Evolutionary conservation across 495 filamentous ascomycete genomes (phyloP), one percentile per base, ranked within the genome.

Genomic region (Hypomontagnella submonticulosa): DNA sequence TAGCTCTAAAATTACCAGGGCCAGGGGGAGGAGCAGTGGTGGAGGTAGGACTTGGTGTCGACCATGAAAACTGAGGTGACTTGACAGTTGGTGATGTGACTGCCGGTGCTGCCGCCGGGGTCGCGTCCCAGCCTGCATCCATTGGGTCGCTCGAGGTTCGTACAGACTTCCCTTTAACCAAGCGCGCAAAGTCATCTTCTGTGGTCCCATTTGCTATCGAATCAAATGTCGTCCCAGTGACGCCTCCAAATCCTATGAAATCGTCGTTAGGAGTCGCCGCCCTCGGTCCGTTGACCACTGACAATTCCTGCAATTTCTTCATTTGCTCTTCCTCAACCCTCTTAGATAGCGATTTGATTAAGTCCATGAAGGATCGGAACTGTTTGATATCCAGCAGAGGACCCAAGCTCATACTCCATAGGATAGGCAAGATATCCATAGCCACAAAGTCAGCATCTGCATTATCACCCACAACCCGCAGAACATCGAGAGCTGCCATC

Each of bases 391-490:
- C 87, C 6, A 99, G 80, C 11, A 98, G 80, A 0, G 95, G 95
- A 0, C 94, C 95, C 20, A 99, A 83, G 72, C 88, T 91, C 84
- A 99, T 97, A 54, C 77, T 86, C 96, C 96, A 99, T 4, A 99
- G 80, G 32, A 92, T 81, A 0, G 95, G 96, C 12, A 99, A 78
- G 27, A 96, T 86, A 52, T 98, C 94, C 80, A 95, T 84, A 2
- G 96, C 95, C 27, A 97, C 84, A 69, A 96, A 97, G n/a, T 98
- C 95, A 3, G 89, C 82, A 69, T 98, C 95, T 4, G 90, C 93
- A 20, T 92, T 80, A 18, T 81, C 84, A 4, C 95, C 92, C 49
- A 98, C 87, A 54, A 96, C 88, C 27, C 82, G 84, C 65, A 98
- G 87, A 9, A 97, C 92, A 20, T 87, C 85, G 15, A 97, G 82